These are phyloP conservation scores for Cavenderia fasciculata DNA, from an alignment of 78 protist species.

Conservation along the genomic window DNA sequence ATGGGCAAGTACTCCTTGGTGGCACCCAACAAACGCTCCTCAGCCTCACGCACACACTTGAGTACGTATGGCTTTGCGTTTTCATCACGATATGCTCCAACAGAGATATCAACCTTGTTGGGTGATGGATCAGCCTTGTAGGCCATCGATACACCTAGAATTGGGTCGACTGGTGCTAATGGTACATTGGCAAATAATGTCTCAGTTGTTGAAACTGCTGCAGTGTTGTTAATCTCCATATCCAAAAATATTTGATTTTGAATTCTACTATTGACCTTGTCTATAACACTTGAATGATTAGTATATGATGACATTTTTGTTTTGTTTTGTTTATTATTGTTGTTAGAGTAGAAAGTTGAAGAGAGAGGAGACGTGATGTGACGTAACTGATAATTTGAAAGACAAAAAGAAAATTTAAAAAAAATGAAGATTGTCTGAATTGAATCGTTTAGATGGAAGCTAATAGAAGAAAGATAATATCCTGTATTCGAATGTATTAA, in stretches of 20 bases:
- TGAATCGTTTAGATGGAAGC: no score
- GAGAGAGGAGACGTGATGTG: no score
- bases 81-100: constrained; percentile 97
- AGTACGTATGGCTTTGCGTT: constrained; percentile 94
- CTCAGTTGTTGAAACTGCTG: background rate
- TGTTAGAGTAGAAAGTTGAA: no score
- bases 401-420: no score
- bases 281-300: constrained; percentile 2
- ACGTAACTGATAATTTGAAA: no score
- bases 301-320: no score
- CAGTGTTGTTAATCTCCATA: constrained; percentile 3
- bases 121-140: constrained; percentile 78
- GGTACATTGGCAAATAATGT: constrained; percentile 49
- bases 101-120: constrained; percentile 83
- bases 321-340: no score
- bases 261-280: constrained; percentile 24
- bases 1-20: constrained; percentile 95
- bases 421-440: no score
- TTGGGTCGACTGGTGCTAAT: constrained; percentile 86
- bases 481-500: no score
- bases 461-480: no score
- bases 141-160: constrained; percentile 81
- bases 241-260: constrained; percentile 63
- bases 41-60: constrained; percentile 80
- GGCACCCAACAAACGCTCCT: constrained; percentile 59